Evolutionary conservation across 805 yeast species (phyloP), one percentile per base, ranked within the genome.

Genomic region (Schwanniomyces vanrijiae): DNA sequence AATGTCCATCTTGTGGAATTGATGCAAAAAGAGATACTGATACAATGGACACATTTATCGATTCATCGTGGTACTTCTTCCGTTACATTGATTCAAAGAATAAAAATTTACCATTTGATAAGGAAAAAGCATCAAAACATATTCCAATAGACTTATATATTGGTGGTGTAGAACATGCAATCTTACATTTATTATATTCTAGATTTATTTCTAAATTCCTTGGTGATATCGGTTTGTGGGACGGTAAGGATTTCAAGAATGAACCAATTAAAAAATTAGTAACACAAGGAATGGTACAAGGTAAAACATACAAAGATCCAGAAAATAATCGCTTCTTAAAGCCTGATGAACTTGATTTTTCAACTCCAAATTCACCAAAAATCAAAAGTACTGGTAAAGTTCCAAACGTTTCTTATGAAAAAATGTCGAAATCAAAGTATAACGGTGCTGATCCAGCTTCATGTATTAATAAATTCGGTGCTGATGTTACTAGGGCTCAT

Each of bases 201-300:
- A 75, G 99, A 52, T 94, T 94, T 60, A 75, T 94, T 14, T 72
- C 95, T 21, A 92, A 92, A 60, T 90, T 92, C 55, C 62, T 92
- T 29, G 78, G 80, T 11, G 77, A 81, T 20, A 75, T 76, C 28
- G 90, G 90, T 1, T 58, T 77, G 52, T 90, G 96, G 91, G 72
- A 78, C 44, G 90, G 90, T 5, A 63, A 73, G 2, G 61, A 64
- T 2, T 54, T 71, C 41, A 68, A 68, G 3, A 90, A 88, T 20
- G 99, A 94, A 60, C 99, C 99, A 1, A 82, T 94, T 59, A 77
- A 71, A 47, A 79, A 78, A 49, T 73, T 94, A 29, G 84, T 92
- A 1, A 91, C 97, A 1, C 98, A 92, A 64, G 99, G 99, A 14
- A 94, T 94, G 99, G 99, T 94, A 3, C 97, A 92, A 51, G 98